Conservation (phyloP, 352 stramenopile genomes). For the Pythium scleroteichum region DNA sequence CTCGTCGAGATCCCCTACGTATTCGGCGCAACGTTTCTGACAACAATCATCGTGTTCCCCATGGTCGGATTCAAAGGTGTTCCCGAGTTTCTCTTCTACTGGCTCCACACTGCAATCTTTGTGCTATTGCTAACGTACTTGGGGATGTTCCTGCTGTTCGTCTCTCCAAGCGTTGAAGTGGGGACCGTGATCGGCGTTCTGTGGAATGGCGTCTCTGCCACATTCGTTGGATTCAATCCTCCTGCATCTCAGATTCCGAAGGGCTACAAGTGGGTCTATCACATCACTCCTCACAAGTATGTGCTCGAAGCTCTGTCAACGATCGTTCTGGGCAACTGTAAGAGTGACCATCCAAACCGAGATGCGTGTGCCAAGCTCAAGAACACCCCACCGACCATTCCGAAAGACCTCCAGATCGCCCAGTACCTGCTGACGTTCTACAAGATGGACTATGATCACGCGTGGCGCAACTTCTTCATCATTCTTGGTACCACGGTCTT, state of each 20-base stretch:
- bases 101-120: conserved; percentile 23
- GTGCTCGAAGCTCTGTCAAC: conserved; percentile 16
- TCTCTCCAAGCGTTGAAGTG: conserved; percentile 9
- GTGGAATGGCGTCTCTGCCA: conserved; percentile 48
- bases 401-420: conserved; percentile 29
- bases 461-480: conserved; percentile 5
- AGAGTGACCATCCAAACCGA: too few relatives aligned
- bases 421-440: conserved; percentile 32
- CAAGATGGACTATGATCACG: conserved; percentile 1
- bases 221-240: conserved; percentile 76
- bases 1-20: conserved; percentile 59
- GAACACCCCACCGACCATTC: not conserved
- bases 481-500: not conserved
- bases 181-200: conserved; percentile 53
- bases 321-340: conserved; percentile 26
- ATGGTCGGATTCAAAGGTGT: conserved; percentile 31
- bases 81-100: conserved; percentile 24
- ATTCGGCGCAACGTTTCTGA: conserved; percentile 28
- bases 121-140: conserved; percentile 32
- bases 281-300: conserved; percentile 38
- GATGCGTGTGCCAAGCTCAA: conserved; percentile 27
- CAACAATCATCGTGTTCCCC: conserved; percentile 30
- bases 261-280: conserved; percentile 58
- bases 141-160: conserved; percentile 17
- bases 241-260: conserved; percentile 43